phyloP scores from a whole-genome alignment of 495 filamentous ascomycete species.

The Gamarada debralockiae region DNA sequence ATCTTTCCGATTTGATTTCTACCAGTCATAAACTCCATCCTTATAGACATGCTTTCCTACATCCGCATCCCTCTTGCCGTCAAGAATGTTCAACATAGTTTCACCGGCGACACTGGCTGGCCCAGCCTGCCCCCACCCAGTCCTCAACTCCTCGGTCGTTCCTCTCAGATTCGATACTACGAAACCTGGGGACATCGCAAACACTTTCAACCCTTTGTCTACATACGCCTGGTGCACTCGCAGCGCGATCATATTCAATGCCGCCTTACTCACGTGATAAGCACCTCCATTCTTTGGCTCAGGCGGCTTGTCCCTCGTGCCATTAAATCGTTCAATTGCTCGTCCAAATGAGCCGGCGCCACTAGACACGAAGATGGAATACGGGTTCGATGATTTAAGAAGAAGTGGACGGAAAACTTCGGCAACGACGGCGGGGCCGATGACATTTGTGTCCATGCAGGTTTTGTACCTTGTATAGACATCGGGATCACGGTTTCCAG shows the following conservation, averaged over 20 bases:
- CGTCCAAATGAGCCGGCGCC: constrained; percentile 32
- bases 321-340: constrained; percentile 13
- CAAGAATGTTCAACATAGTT: background rate
- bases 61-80: background rate
- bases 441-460: constrained; percentile 30
- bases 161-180: constrained; percentile 40
- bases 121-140: background rate
- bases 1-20: no score
- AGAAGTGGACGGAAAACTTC: constrained; percentile 38
- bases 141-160: constrained; percentile 4
- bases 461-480: background rate
- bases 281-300: background rate
- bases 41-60: background rate
- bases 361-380: constrained; percentile 33
- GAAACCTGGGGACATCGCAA: constrained; percentile 42
- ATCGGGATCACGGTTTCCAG: constrained; percentile 22
- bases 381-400: constrained; percentile 25
- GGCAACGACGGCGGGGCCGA: constrained; percentile 31
- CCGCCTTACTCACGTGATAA: background rate
- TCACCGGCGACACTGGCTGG: background rate
- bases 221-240: background rate
- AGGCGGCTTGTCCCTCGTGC: background rate
- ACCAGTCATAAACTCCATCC: background rate
- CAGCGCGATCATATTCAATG: background rate
- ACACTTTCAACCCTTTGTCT: constrained; percentile 38